phyloP scores from a whole-genome alignment of 2,329 filamentous ascomycete species.

The Metarhizium robertsii region DNA sequence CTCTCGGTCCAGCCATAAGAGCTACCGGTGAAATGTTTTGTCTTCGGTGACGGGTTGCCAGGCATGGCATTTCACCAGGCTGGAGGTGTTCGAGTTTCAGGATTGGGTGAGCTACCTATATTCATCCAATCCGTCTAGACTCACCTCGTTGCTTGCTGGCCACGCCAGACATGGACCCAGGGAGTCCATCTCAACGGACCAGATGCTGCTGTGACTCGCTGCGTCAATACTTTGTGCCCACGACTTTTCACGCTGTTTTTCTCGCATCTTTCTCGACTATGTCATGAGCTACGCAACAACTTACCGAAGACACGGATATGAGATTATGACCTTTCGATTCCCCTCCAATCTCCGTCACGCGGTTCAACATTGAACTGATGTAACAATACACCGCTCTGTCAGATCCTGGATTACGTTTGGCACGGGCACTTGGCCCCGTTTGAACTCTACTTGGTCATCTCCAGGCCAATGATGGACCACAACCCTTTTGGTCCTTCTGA shows the following conservation, averaged over 20 bases:
- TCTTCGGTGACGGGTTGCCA: slow-evolving; percentile 40
- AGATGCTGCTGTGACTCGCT: neutral
- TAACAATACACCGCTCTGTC: neutral
- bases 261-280: slow-evolving; percentile 5
- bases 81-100: slow-evolving; percentile 33
- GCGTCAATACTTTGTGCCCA: slow-evolving; percentile 1
- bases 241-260: slow-evolving; percentile 8
- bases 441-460: neutral
- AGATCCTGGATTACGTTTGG: neutral
- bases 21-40: slow-evolving; percentile 43
- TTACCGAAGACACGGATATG: slow-evolving; percentile 22
- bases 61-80: slow-evolving; percentile 29
- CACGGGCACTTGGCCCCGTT: neutral
- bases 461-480: too few species aligned
- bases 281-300: slow-evolving; percentile 12
- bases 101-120: slow-evolving; percentile 41
- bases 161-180: slow-evolving; percentile 21
- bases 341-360: slow-evolving; percentile 1
- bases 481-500: neutral
- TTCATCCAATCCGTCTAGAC: slow-evolving; percentile 36
- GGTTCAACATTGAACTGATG: neutral
- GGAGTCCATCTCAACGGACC: neutral
- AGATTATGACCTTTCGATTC: slow-evolving; percentile 12
- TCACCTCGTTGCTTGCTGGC: slow-evolving; percentile 39
- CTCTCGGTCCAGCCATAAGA: slow-evolving; percentile 33